Conservation (phyloP, 768 basidiomycete genomes). For the Termitomyces sp. region DNA sequence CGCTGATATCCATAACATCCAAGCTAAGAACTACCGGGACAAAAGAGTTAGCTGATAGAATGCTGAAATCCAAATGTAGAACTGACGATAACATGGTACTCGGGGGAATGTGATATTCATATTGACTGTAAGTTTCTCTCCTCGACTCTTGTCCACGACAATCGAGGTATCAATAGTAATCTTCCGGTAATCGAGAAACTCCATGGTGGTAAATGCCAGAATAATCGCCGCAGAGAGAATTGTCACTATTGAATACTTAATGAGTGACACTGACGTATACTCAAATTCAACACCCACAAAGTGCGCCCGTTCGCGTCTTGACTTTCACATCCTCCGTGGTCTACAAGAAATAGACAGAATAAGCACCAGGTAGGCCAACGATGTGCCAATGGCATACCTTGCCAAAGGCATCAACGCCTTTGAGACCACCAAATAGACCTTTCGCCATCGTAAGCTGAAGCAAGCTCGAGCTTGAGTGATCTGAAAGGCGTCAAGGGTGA, state of each 20-base stretch:
- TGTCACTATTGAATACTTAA: constrained; percentile 69
- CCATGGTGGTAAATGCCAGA: constrained; percentile 84
- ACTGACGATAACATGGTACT: constrained; percentile 95
- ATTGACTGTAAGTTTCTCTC: constrained; percentile 89
- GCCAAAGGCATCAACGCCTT: constrained; percentile 97
- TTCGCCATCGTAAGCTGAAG: constrained; percentile 62
- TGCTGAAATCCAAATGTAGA: neutral
- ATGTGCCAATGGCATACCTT: constrained; percentile 59
- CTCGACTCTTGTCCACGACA: constrained; percentile 91
- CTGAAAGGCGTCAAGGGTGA: constrained; percentile 20
- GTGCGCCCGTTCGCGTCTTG: constrained; percentile 91
- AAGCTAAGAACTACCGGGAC: constrained; percentile 75
- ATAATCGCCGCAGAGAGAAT: constrained; percentile 91
- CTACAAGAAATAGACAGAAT: constrained; percentile 36
- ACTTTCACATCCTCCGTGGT: constrained; percentile 99
- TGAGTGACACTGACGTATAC: neutral
- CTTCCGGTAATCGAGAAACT: constrained; percentile 93
- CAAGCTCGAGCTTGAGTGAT: constrained; percentile 25
- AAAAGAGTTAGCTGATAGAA: neutral
- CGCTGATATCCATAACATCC: constrained; percentile 98
- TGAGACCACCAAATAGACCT: constrained; percentile 71
- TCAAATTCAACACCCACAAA: constrained; percentile 51
- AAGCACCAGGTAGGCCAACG: neutral
- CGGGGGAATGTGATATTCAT: constrained; percentile 94
- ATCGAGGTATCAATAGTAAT: constrained; percentile 88